These are phyloP conservation scores for Microbotryum scabiosae DNA, from an alignment of 1,284 basidiomycete genomes.

Conservation along the genomic window DNA sequence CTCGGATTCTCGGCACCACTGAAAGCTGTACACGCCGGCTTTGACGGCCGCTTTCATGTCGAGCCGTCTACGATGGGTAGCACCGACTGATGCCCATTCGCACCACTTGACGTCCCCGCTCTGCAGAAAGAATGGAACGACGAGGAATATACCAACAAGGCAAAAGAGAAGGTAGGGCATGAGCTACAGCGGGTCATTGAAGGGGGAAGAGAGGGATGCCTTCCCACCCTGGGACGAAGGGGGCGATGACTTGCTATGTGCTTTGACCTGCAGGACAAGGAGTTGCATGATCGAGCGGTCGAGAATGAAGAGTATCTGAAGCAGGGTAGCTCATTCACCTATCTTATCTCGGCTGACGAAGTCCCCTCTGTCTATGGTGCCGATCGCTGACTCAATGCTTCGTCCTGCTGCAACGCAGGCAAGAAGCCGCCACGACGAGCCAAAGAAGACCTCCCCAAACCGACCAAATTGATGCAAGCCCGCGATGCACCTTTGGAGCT, in stretches of 20 bases:
- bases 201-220: no score
- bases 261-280: constrained; percentile 25
- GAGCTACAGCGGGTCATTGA: no score
- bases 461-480: constrained; percentile 78
- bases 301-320: constrained; percentile 25
- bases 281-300: constrained; percentile 29
- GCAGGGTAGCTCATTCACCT: constrained; percentile 21
- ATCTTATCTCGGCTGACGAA: neutral
- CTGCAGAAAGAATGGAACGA: constrained; percentile 34
- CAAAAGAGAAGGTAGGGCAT: constrained; percentile 30
- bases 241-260: neutral
- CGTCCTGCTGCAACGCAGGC: neutral
- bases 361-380: neutral
- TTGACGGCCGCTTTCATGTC: no score
- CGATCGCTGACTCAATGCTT: neutral
- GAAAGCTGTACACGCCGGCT: no score
- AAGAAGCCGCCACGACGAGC: constrained; percentile 42
- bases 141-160: constrained; percentile 34
- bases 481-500: constrained; percentile 72
- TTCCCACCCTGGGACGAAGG: neutral
- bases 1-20: no score
- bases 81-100: no score
- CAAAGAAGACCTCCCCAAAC: constrained; percentile 67
- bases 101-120: no score
- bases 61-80: no score